Evolutionary conservation across 1,284 basidiomycete species (phyloP).

Genomic region (Phylloboletellus chloephorus): DNA sequence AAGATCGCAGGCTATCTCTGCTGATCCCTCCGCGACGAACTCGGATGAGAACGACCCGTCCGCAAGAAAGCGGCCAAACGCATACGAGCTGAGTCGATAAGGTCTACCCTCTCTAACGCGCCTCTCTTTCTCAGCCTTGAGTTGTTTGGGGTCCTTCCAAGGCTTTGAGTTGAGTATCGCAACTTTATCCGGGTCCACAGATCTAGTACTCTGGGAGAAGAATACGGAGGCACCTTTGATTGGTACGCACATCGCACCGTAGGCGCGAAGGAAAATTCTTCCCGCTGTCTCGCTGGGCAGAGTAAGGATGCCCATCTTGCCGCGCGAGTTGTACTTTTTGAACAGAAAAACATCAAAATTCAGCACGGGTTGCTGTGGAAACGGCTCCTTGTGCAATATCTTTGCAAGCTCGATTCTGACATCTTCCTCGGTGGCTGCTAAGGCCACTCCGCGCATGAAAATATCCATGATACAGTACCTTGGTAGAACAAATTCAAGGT

Average conservation of each 20-base stretch:
- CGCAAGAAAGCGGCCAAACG: constrained; percentile 34
- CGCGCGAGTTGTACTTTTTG: constrained; percentile 19
- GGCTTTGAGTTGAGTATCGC: constrained; percentile 19
- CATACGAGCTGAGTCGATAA: constrained; percentile 24
- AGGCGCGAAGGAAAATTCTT: constrained; percentile 28
- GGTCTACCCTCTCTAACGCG: constrained; percentile 21
- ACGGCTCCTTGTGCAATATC: constrained; percentile 34
- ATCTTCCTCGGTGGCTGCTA: constrained; percentile 29
- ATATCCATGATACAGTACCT: constrained; percentile 30
- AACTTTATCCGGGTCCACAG: constrained; percentile 20
- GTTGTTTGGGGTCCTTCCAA: constrained; percentile 32
- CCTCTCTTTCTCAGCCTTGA: constrained; percentile 25
- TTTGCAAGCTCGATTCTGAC: constrained; percentile 32
- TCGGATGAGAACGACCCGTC: constrained; percentile 37
- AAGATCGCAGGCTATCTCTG: constrained; percentile 32
- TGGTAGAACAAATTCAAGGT: constrained; percentile 6
- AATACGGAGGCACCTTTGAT: constrained; percentile 22
- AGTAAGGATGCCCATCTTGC: constrained; percentile 31
- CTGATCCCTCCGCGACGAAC: constrained; percentile 22
- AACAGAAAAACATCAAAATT: constrained; percentile 36
- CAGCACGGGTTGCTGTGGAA: constrained; percentile 18
- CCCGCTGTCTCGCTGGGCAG: constrained; percentile 25
- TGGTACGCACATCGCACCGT: constrained; percentile 22
- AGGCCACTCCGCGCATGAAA: constrained; percentile 30
- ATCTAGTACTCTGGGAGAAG: constrained; percentile 22